Evolutionary conservation across 192 early-diverging fungal genomes (phyloP).

Genomic region (Backusella psychrophila): DNA sequence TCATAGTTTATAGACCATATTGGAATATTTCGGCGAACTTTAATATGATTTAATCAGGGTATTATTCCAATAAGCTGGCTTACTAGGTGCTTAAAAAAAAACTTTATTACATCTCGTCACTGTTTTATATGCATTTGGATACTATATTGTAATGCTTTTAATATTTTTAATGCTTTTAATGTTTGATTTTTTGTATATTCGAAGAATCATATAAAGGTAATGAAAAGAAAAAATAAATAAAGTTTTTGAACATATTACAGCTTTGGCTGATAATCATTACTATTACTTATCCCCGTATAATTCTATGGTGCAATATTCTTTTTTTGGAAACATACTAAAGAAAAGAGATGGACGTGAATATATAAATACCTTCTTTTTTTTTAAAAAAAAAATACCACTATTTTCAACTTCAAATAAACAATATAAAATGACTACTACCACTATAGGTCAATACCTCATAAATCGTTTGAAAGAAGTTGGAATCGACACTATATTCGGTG

Average conservation of each 20-base stretch:
- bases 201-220: not conserved
- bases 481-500: constrained; percentile 42
- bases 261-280: not conserved
- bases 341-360: not conserved
- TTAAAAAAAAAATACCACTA: too few relatives aligned
- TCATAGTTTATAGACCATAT: too few relatives aligned
- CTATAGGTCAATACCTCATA: constrained; percentile 38
- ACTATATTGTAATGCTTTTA: not conserved
- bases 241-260: not conserved
- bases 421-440: constrained; percentile 9
- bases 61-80: not conserved
- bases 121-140: too few relatives aligned
- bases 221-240: not conserved
- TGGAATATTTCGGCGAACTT: not conserved
- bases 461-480: constrained; percentile 44
- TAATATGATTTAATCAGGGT: not conserved
- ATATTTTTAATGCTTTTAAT: not conserved
- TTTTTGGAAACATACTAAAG: not conserved
- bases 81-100: not conserved
- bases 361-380: not conserved
- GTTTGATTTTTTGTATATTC: not conserved
- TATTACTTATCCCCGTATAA: not conserved
- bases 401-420: not conserved
- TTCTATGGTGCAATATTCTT: not conserved
- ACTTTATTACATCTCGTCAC: too few relatives aligned